These are phyloP conservation scores for Aspergillus udagawae DNA, from an alignment of 2,329 filamentous ascomycete species.

Conservation along the genomic window DNA sequence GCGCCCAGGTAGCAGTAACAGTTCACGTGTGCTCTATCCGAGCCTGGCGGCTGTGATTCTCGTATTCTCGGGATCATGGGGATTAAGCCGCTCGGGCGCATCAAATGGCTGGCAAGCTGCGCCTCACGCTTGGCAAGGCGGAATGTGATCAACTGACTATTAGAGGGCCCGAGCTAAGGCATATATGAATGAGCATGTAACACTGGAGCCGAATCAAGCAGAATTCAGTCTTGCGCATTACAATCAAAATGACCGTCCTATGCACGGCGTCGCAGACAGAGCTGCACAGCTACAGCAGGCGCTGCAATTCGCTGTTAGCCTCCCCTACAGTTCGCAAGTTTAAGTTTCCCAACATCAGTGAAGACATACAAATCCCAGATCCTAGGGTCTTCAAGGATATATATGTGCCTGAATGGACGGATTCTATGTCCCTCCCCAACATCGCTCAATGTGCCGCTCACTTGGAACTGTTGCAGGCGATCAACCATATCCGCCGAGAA, in stretches of 20 bases:
- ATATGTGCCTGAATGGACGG: not conserved
- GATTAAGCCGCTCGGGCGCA: too few species aligned
- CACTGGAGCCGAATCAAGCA: not conserved
- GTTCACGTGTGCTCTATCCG: not conserved
- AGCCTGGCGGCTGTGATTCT: not conserved
- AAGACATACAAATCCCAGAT: not conserved
- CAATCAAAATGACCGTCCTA: not conserved
- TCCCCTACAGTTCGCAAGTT: too few species aligned
- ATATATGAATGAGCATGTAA: not conserved
- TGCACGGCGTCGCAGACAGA: not conserved
- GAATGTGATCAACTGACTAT: too few species aligned
- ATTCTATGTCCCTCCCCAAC: constrained; percentile 1
- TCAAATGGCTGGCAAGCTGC: not conserved
- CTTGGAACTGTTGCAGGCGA: constrained; percentile 13
- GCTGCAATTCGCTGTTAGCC: not conserved
- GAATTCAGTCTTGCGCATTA: not conserved
- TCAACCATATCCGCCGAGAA: constrained; percentile 5
- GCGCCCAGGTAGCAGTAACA: too few species aligned
- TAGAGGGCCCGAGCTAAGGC: too few species aligned
- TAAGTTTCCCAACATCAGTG: not conserved
- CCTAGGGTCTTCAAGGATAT: not conserved
- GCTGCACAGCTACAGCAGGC: not conserved
- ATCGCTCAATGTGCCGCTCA: constrained; percentile 12
- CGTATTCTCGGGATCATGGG: too few species aligned
- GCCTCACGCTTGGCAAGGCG: not conserved